Conservation (phyloP, 139 green algal species). For the Pleodorina starrii region DNA sequence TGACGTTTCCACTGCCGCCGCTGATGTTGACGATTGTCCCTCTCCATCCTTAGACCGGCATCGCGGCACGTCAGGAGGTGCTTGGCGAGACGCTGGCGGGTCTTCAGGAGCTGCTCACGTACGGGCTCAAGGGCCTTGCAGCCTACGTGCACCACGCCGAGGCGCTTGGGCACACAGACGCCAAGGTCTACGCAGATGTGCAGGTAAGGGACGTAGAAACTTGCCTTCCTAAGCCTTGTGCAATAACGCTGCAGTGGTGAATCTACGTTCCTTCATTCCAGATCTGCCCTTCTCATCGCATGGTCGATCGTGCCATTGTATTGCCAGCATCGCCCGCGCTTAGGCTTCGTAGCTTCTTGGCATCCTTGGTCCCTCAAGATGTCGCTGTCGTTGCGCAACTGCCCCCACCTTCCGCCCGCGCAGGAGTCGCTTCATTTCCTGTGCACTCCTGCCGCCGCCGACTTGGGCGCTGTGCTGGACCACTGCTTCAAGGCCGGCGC, state of each 20-base stretch:
- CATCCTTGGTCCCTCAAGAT: too few species aligned
- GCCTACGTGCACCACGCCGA: constrained; percentile 78
- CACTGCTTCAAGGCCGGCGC: constrained; percentile 66
- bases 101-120: constrained; percentile 77
- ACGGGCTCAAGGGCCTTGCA: constrained; percentile 76
- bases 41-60: constrained; percentile 38
- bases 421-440: constrained; percentile 62
- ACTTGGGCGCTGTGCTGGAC: constrained; percentile 61
- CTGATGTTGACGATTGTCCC: too few species aligned
- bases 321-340: too few species aligned
- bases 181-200: constrained; percentile 62
- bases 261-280: too few species aligned
- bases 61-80: constrained; percentile 39
- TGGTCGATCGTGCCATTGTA: too few species aligned
- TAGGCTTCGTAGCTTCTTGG: too few species aligned
- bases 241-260: neutral
- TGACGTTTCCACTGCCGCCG: too few species aligned
- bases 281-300: too few species aligned
- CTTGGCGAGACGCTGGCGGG: constrained; percentile 71
- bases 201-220: too few species aligned
- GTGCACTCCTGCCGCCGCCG: constrained; percentile 34
- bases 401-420: too few species aligned
- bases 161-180: constrained; percentile 59
- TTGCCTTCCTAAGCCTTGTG: too few species aligned
- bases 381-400: too few species aligned